Percentiles rank a stretch among this genome's conserved stretches.
Evolutionary conservation across 2,329 filamentous ascomycete species (phyloP).

Genomic region (Teratosphaeria gauchensis): DNA sequence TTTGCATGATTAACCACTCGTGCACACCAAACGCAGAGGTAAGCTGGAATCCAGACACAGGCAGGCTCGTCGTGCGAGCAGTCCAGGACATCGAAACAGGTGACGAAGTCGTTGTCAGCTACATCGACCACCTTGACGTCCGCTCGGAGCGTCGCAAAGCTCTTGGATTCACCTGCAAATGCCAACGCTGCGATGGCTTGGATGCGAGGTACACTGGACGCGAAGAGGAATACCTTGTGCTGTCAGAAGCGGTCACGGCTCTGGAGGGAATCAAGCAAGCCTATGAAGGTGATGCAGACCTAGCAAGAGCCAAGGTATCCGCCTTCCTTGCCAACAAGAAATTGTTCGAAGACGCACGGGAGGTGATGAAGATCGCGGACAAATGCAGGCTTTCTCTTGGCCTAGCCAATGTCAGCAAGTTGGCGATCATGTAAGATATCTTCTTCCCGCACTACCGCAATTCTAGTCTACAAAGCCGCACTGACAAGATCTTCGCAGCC

Average conservation of each 20-base stretch:
- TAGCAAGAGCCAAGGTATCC: neutral
- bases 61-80: neutral
- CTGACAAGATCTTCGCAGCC: too few relatives aligned
- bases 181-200: neutral
- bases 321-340: neutral
- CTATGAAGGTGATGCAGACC: neutral
- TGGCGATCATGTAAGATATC: too few relatives aligned
- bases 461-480: too few relatives aligned
- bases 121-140: neutral
- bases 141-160: neutral
- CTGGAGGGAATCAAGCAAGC: neutral
- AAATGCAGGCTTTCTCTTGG: too few relatives aligned
- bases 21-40: conserved; percentile 1
- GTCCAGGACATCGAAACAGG: neutral
- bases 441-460: too few relatives aligned
- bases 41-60: neutral
- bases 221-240: neutral
- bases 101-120: neutral
- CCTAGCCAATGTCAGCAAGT: too few relatives aligned
- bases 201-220: too few relatives aligned
- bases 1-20: neutral
- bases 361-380: too few relatives aligned
- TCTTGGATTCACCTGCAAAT: neutral
- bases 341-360: too few relatives aligned
- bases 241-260: neutral